A percentile compares a stretch with the other conserved stretches of the same genome.
Evolutionary conservation across 2,329 filamentous ascomycete genomes (phyloP).

Genomic region (Cylindrodendrum hubeiense): DNA sequence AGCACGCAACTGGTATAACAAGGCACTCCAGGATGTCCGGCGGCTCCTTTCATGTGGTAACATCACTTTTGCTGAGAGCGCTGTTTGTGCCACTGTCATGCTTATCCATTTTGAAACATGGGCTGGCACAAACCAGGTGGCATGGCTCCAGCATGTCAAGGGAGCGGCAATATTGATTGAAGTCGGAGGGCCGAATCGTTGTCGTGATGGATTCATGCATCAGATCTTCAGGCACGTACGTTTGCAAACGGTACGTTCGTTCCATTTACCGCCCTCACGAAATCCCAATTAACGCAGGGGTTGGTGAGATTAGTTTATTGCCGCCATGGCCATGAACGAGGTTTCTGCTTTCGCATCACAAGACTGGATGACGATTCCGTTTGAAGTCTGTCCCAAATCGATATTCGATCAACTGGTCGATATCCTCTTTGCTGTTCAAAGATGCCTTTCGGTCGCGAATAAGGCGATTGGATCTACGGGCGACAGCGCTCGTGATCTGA

Average conservation of each 20-base stretch:
- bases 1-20: slow-evolving; percentile 19
- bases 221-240: slow-evolving; percentile 26
- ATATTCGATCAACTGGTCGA: slow-evolving; percentile 26
- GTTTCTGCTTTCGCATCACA: slow-evolving; percentile 17
- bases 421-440: slow-evolving; percentile 14
- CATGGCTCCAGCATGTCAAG: slow-evolving; percentile 26
- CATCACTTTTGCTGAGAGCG: slow-evolving; percentile 1
- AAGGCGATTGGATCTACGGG: neutral
- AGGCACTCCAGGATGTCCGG: slow-evolving; percentile 16
- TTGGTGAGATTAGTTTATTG: slow-evolving; percentile 14
- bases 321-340: slow-evolving; percentile 21
- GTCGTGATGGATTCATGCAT: slow-evolving; percentile 22
- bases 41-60: neutral
- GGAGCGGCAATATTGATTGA: slow-evolving; percentile 15
- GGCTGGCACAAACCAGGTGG: slow-evolving; percentile 19
- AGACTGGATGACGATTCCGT: slow-evolving; percentile 23
- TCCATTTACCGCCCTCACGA: accelerated
- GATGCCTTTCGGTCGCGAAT: slow-evolving; percentile 14
- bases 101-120: slow-evolving; percentile 25
- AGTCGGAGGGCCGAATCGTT: slow-evolving; percentile 8
- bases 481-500: neutral
- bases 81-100: slow-evolving; percentile 15
- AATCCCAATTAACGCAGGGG: neutral
- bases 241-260: slow-evolving; percentile 14
- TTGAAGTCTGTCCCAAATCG: slow-evolving; percentile 13